phyloP scores from a whole-genome alignment of 2,329 filamentous ascomycete genomes.

The Ophiocordyceps sinensis region DNA sequence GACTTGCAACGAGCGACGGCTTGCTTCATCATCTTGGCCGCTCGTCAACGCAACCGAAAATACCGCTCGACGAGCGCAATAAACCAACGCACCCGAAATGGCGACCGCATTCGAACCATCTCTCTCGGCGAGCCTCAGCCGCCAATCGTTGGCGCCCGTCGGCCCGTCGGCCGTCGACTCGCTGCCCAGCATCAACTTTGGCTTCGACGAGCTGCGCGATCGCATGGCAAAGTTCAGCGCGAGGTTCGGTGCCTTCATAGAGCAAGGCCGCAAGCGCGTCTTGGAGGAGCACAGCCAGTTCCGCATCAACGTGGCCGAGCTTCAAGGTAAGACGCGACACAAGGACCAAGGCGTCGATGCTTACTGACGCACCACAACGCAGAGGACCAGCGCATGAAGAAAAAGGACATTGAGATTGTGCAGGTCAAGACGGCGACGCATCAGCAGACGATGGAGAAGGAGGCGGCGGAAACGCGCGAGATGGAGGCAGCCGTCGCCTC shows the following conservation, averaged over 20 bases:
- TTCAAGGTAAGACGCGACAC: constrained; percentile 51
- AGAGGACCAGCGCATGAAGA: constrained; percentile 89
- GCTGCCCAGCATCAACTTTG: constrained; percentile 84
- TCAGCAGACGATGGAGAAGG: constrained; percentile 61
- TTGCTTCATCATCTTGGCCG: not conserved
- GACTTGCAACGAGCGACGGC: too few species aligned
- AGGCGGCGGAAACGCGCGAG: constrained; percentile 62
- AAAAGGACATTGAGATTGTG: constrained; percentile 73
- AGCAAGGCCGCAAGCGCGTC: constrained; percentile 76
- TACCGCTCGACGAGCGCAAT: not conserved
- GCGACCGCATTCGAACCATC: constrained; percentile 53
- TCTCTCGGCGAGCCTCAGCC: constrained; percentile 46
- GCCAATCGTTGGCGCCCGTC: constrained; percentile 41
- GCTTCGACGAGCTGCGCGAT: constrained; percentile 87
- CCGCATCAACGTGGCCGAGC: constrained; percentile 73
- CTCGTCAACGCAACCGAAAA: not conserved
- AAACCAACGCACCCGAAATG: constrained; percentile 22
- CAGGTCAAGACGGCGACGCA: constrained; percentile 56
- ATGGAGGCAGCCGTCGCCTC: constrained; percentile 50
- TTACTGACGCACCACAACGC: constrained; percentile 1
- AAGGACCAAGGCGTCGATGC: not conserved
- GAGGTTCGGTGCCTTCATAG: constrained; percentile 88
- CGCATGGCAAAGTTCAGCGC: constrained; percentile 88
- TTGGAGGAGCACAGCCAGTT: constrained; percentile 91
- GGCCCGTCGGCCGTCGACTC: constrained; percentile 58